Evolutionary conservation across 2,329 filamentous ascomycete species (phyloP).

Genomic region (Stagonosporopsis tanaceti): DNA sequence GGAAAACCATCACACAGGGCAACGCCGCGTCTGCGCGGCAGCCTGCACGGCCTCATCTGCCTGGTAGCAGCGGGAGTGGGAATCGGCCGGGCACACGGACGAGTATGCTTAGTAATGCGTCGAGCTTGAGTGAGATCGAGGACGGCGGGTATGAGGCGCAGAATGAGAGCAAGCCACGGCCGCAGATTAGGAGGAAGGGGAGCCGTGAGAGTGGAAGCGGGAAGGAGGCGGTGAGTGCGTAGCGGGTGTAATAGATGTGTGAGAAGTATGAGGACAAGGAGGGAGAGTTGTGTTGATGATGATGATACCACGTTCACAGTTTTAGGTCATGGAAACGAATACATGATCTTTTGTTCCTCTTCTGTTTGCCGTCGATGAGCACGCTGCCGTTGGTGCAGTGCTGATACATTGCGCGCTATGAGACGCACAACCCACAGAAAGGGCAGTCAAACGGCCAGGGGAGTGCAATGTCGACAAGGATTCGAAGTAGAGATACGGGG

Average conservation of each 20-base stretch:
- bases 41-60: conserved; percentile 21
- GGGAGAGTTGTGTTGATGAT: background rate
- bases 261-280: too few species aligned
- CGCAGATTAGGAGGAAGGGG: conserved; percentile 8
- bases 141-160: conserved; percentile 19
- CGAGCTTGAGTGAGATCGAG: conserved; percentile 32
- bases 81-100: conserved; percentile 42
- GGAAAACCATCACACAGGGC: conserved; percentile 30
- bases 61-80: conserved; percentile 38
- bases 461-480: too few species aligned
- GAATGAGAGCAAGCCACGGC: conserved; percentile 9
- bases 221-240: conserved; percentile 13
- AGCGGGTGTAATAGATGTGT: background rate
- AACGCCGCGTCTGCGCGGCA: conserved; percentile 40
- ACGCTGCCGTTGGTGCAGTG: too few species aligned
- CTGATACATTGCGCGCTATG: too few species aligned
- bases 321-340: background rate
- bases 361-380: too few species aligned
- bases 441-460: too few species aligned
- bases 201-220: conserved; percentile 15
- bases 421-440: too few species aligned
- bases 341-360: background rate
- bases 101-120: conserved; percentile 44
- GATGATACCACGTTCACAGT: conserved; percentile 4
- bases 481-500: too few species aligned